Evolutionary conservation across 495 filamentous ascomycete genomes (phyloP).

Genomic region (Extremus antarcticus): DNA sequence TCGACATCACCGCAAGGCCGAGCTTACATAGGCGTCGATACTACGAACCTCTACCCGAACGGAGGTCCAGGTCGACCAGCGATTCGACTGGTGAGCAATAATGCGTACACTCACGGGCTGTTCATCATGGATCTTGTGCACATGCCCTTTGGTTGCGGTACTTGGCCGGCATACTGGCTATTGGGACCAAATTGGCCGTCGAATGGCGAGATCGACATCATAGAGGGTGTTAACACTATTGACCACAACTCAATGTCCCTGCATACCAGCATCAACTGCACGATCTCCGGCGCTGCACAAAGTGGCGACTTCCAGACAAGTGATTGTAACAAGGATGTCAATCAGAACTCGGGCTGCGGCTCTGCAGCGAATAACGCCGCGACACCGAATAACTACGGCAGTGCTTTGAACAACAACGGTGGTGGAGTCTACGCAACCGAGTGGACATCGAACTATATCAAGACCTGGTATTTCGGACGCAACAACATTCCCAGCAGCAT

Average conservation of each 20-base stretch:
- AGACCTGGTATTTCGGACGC: constrained; percentile 20
- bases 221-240: constrained; percentile 69
- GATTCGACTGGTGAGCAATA: constrained; percentile 18
- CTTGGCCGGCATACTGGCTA: constrained; percentile 44
- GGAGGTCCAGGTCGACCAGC: constrained; percentile 21
- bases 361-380: constrained; percentile 15
- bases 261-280: constrained; percentile 56
- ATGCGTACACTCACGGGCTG: constrained; percentile 19
- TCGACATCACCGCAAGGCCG: constrained; percentile 9
- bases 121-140: constrained; percentile 21
- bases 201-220: constrained; percentile 81
- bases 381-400: constrained; percentile 30
- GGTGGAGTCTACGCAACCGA: constrained; percentile 23
- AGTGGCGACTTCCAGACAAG: constrained; percentile 36
- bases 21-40: constrained; percentile 16
- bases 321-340: constrained; percentile 36
- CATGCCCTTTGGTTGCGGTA: constrained; percentile 22
- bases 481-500: constrained; percentile 14
- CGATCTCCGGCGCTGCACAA: constrained; percentile 41
- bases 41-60: constrained; percentile 13
- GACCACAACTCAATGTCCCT: constrained; percentile 55
- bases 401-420: constrained; percentile 11
- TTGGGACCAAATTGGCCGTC: constrained; percentile 65
- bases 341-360: constrained; percentile 15
- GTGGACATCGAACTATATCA: constrained; percentile 18